Conservation (phyloP, 2,329 filamentous ascomycete species). For the Penicillium freii region DNA sequence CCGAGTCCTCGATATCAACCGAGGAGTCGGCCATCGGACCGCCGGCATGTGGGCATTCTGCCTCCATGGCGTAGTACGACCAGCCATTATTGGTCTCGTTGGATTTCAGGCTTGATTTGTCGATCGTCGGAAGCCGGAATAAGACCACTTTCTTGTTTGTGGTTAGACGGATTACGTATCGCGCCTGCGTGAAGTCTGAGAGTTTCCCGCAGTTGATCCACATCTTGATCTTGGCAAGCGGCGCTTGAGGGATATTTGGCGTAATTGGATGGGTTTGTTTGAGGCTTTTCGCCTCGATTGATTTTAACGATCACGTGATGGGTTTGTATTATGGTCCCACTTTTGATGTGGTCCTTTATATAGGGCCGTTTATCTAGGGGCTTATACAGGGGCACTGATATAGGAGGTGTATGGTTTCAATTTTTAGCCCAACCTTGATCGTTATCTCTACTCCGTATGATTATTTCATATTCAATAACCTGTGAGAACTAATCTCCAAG, state of each 20-base stretch:
- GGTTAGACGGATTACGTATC: conserved; percentile 46
- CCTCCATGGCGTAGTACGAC: conserved; percentile 51
- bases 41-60: conserved; percentile 49
- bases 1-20: conserved; percentile 50
- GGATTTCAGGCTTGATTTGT: conserved; percentile 27
- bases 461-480: no score
- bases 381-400: background rate
- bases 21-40: conserved; percentile 48
- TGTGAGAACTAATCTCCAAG: no score
- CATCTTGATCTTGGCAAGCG: conserved; percentile 13
- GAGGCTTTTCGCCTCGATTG: conserved; percentile 6
- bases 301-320: background rate
- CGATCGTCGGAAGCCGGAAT: conserved; percentile 47
- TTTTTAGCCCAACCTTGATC: background rate
- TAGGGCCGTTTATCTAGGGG: background rate
- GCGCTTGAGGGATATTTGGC: background rate
- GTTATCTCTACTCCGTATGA: background rate
- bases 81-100: conserved; percentile 42
- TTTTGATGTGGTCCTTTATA: background rate
- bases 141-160: conserved; percentile 48
- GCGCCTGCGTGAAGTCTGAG: conserved; percentile 38
- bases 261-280: background rate
- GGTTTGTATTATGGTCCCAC: background rate
- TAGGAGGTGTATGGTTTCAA: background rate
- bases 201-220: conserved; percentile 31